Base-by-base conservation (phyloP, 257 asterid species). In the Rehmannia glutinosa region DNA sequence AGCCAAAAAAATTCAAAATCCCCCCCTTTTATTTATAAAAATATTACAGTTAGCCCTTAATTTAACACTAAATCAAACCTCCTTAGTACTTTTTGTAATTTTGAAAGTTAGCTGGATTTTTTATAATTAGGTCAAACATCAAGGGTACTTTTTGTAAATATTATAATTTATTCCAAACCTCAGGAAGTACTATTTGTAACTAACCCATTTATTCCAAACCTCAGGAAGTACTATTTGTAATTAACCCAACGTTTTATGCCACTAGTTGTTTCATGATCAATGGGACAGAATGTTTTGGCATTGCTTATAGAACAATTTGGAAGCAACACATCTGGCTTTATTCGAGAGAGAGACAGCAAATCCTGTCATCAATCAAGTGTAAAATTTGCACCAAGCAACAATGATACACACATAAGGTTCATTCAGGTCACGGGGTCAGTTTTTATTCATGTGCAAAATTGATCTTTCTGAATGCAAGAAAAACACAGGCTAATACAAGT, bases 351-450 rank as follows among this genome's bases (percentile, higher is more conserved):
- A 50, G 72, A 65, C 62, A 64, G 46, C 47, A 62, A 63, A 68
- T 42, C 17, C 33, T 51, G 59, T 27, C 50, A 64, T 64, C 53
- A 51, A 72, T 19, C 65, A 57, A 64, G 43, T 64, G 62, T 28
- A 70, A 57, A 55, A n/a, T n/a, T n/a, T n/a, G n/a, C n/a, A n/a
- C n/a, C 43, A 13, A 62, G 62, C 62, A 69, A 57, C 42, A 10
- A n/a, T n/a, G n/a, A n/a, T n/a, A 17, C 15, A 49, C 38, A 62
- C 58, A 43, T 4, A 8, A 0, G 47, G 17, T 16, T 35, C 27
- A 46, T 36, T 73, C 50, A 64, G 41, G 56, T 72, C 72, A 72
- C 62, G 77, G 72, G 63, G 69, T 35, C 61, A 25, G 45, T n/a
- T 35, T 21, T 33, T 19, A 11, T 51, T 66, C 12, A 25, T 66